Evolutionary conservation across 768 basidiomycete species (phyloP).

Genomic region (button mushroom (Agaricus bisporus)): DNA sequence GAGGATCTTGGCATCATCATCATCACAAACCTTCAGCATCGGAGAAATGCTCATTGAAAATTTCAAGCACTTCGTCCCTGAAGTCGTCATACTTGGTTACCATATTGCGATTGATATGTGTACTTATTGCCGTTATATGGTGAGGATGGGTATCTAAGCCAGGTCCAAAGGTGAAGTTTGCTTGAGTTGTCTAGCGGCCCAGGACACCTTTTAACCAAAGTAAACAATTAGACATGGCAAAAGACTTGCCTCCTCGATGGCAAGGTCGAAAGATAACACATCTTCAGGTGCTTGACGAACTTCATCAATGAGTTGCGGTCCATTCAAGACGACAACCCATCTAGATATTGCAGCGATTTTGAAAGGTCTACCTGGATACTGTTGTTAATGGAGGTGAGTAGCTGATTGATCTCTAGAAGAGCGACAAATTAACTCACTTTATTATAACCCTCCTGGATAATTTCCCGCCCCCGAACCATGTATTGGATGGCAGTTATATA

Average conservation of each 20-base stretch:
- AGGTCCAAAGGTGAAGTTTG: slow-evolving; percentile 3
- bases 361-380: slow-evolving; percentile 22
- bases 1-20: not conserved
- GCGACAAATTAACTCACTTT: slow-evolving; percentile 4
- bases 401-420: not conserved
- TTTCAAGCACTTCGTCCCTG: slow-evolving; percentile 4
- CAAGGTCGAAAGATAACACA: slow-evolving; percentile 26
- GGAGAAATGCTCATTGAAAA: slow-evolving; percentile 19
- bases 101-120: slow-evolving; percentile 17
- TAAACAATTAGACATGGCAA: slow-evolving; percentile 16
- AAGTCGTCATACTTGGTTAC: not conserved
- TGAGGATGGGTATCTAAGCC: slow-evolving; percentile 5
- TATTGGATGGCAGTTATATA: slow-evolving; percentile 11
- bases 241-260: slow-evolving; percentile 25
- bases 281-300: slow-evolving; percentile 32
- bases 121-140: slow-evolving; percentile 1
- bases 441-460: slow-evolving; percentile 15
- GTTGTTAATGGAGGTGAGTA: not conserved
- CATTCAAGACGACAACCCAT: slow-evolving; percentile 35
- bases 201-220: slow-evolving; percentile 12
- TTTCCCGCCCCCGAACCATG: slow-evolving; percentile 6
- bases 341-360: slow-evolving; percentile 18
- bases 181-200: not conserved
- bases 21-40: not conserved
- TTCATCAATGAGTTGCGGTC: slow-evolving; percentile 28